Conservation (phyloP, 2,329 filamentous ascomycete species). For the Colletotrichum costaricense region DNA sequence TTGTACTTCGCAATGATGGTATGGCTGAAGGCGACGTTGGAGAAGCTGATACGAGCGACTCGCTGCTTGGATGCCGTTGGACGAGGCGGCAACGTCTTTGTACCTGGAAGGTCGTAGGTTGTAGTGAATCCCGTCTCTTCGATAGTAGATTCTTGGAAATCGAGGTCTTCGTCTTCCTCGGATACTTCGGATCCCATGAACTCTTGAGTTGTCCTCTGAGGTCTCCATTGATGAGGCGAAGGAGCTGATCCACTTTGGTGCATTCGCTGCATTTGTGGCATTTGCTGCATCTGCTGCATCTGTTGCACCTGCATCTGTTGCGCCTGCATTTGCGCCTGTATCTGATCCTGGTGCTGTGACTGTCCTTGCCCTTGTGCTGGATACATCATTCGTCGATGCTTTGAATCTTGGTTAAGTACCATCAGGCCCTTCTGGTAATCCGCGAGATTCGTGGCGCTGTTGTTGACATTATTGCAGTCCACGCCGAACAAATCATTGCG, state of each 20-base stretch:
- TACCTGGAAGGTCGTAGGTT: conserved; percentile 69
- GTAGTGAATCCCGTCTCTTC: conserved; percentile 71
- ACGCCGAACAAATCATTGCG: conserved; percentile 25
- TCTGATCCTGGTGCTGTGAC: neutral
- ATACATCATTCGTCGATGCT: neutral
- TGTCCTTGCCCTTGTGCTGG: neutral
- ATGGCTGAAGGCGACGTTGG: conserved; percentile 64
- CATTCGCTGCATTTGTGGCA: neutral
- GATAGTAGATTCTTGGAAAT: conserved; percentile 64
- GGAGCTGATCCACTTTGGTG: neutral
- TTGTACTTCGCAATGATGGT: conserved; percentile 71
- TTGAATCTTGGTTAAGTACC: neutral
- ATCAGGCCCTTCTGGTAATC: neutral
- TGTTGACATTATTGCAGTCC: neutral
- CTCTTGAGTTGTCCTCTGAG: neutral
- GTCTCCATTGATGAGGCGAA: neutral
- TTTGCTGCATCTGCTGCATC: neutral
- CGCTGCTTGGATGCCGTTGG: conserved; percentile 67
- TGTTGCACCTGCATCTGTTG: neutral
- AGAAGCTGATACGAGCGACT: conserved; percentile 65
- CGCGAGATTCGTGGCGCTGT: neutral
- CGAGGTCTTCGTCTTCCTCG: conserved; percentile 44
- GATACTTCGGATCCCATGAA: neutral
- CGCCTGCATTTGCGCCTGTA: too few species aligned
- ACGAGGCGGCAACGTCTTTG: conserved; percentile 66